Evolutionary conservation across 129 eudicot species (phyloP).

Genomic region (Chrysanthemum lavandulifolium): DNA sequence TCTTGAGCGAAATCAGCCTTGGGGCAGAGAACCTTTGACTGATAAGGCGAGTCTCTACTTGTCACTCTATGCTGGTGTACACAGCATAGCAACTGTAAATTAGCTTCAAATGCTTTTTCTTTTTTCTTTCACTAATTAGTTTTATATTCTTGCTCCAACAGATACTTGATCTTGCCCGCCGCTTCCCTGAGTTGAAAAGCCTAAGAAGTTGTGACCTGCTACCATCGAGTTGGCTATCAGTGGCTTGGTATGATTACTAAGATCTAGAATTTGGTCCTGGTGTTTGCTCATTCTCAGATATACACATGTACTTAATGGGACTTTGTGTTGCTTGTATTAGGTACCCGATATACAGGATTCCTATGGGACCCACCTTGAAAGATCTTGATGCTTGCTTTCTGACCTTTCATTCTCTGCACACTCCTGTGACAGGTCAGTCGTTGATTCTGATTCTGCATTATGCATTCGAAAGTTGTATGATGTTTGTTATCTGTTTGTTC

Average conservation of each 20-base stretch:
- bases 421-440: constrained; percentile 56
- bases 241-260: constrained; percentile 58
- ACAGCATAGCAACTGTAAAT: background rate
- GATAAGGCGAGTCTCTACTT: constrained; percentile 49
- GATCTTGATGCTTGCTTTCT: constrained; percentile 97
- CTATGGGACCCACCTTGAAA: constrained; percentile 79
- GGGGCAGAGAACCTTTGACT: constrained; percentile 67
- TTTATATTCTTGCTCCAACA: constrained; percentile 23
- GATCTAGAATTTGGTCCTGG: constrained; percentile 4
- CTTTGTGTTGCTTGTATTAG: constrained; percentile 34
- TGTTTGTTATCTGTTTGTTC: background rate
- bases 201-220: constrained; percentile 69
- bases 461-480: background rate
- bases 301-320: background rate
- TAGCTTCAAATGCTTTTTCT: background rate
- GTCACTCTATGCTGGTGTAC: background rate
- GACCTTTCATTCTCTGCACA: constrained; percentile 81
- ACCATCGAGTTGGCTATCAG: constrained; percentile 77
- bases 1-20: constrained; percentile 65
- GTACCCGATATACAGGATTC: constrained; percentile 94
- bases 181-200: constrained; percentile 64
- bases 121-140: background rate
- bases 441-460: constrained; percentile 4
- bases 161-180: constrained; percentile 65
- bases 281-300: background rate